Evolutionary conservation across 164 flowering plant species (phyloP).

Genomic region (Chimonanthus praecox): DNA sequence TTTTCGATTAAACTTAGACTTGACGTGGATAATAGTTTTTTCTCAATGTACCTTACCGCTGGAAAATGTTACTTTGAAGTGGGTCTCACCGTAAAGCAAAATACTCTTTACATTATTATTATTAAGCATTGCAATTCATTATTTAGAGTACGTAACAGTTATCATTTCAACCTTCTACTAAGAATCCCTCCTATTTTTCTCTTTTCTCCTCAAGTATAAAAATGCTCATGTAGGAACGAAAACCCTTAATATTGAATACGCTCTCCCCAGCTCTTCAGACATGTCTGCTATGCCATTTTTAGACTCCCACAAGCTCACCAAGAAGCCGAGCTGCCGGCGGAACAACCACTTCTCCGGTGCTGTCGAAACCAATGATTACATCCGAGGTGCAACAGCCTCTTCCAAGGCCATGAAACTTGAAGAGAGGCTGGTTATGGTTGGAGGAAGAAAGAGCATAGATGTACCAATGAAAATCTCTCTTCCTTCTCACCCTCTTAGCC

Average conservation of each 20-base stretch:
- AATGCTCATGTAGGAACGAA: background rate
- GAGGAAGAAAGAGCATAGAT: slow-evolving; percentile 67
- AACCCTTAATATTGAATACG: background rate
- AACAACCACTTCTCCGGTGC: slow-evolving; percentile 60
- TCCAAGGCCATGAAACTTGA: slow-evolving; percentile 27
- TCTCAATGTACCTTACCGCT: background rate
- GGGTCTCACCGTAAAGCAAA: background rate
- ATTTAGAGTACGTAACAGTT: slow-evolving; percentile 31
- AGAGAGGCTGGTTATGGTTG: slow-evolving; percentile 24
- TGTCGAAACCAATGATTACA: slow-evolving; percentile 19
- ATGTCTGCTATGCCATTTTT: slow-evolving; percentile 22
- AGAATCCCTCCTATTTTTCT: slow-evolving; percentile 4
- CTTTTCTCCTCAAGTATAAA: background rate
- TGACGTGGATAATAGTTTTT: background rate
- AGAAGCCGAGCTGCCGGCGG: slow-evolving; percentile 42
- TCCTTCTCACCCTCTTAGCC: slow-evolving; percentile 16
- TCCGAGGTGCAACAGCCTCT: slow-evolving; percentile 6
- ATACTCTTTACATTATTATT: background rate
- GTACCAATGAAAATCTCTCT: slow-evolving; percentile 24
- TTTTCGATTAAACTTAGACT: no score
- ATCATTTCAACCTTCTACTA: slow-evolving; percentile 21
- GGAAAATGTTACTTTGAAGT: background rate
- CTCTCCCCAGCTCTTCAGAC: background rate
- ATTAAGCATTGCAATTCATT: slow-evolving; percentile 7
- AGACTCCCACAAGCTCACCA: slow-evolving; percentile 24